These are phyloP conservation scores for Suillus occidentalis DNA, from an alignment of 768 basidiomycete genomes.

Conservation along the genomic window DNA sequence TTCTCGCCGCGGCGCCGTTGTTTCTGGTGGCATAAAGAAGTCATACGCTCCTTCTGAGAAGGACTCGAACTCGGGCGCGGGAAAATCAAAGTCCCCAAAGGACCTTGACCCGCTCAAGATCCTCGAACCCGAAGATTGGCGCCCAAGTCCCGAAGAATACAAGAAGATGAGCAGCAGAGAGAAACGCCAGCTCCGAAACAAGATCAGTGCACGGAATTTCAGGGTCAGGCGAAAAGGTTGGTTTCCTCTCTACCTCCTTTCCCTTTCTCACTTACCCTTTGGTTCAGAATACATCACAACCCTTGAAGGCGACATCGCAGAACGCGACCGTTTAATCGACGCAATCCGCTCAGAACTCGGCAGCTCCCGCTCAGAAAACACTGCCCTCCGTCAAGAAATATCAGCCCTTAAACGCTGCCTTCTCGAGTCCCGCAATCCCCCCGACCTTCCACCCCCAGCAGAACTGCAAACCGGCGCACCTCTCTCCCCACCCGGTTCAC, in stretches of 20 bases:
- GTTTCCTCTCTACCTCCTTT: conserved; percentile 7
- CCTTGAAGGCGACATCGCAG: conserved; percentile 90
- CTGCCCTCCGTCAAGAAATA: conserved; percentile 79
- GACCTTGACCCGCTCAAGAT: conserved; percentile 28
- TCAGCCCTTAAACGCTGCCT: conserved; percentile 71
- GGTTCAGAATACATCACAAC: conserved; percentile 86
- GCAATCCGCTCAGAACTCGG: conserved; percentile 85
- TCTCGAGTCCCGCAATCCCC: conserved; percentile 59
- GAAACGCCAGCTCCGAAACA: conserved; percentile 94
- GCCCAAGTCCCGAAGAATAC: conserved; percentile 89
- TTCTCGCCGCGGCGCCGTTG: conserved; percentile 65
- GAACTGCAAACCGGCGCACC: conserved; percentile 32
- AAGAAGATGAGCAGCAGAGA: conserved; percentile 94
- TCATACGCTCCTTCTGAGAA: conserved; percentile 40
- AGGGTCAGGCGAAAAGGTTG: conserved; percentile 90
- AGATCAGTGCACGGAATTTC: conserved; percentile 95
- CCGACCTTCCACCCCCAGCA: conserved; percentile 48
- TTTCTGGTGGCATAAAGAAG: conserved; percentile 73
- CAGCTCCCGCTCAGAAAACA: conserved; percentile 76
- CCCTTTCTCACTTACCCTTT: not conserved
- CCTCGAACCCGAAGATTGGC: conserved; percentile 67
- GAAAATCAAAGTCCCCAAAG: conserved; percentile 25
- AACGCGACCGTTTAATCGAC: conserved; percentile 87
- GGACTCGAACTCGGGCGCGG: conserved; percentile 14
- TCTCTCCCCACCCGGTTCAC: conserved; percentile 14